Base-by-base conservation (phyloP, 768 basidiomycete species). In the Phaeotremella skinneri region DNA sequence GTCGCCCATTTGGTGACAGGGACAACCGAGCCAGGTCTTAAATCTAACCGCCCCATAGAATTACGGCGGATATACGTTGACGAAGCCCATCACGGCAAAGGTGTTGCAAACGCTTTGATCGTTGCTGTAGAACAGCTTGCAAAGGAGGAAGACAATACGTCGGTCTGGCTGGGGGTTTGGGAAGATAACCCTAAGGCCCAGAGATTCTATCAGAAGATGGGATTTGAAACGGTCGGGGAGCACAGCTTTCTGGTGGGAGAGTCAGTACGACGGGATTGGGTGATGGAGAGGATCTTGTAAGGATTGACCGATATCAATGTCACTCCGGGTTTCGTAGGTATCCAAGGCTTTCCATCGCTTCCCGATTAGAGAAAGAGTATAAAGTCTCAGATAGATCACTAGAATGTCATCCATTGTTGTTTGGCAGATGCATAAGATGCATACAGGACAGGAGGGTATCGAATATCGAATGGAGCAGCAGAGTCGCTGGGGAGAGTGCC, bases 131-230 rank as follows among this genome's bases (percentile, higher is more conserved):
- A 59, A 16, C 31, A 31, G 16, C 4, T 59, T 43, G 63, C 63
- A 3, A 56, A 42, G 31, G 43, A 56, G 21, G 51, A 59, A 30
- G 67, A 58, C 1, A 43, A 39, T 20, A 26, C 43, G 5, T 52
- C 52, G 20, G 13, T 64, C 1, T 68, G 61, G 63, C 48, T 68
- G 7, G 67, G 67, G 14, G 67, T 62, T n/a, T 68, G 63, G 63
- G 57, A 64, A 26, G 45, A 64, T 41, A 68, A 68, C 48, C 9
- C 16, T 3, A 34, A 55, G 25, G 67, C 57, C 1, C 52, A 31
- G 29, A 29, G 67, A 34, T 68, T 62, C 39, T 68, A 68, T 37
- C 27, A 59, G 34, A 64, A 65, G 54, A 48, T 52, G 55, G 67
- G 63, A 13, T 62, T 59, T 26, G 27, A 49, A 23, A 54, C 34